These are phyloP conservation scores for Inga oerstediana DNA, from an alignment of 306 rosid species.

Conservation along the genomic window DNA sequence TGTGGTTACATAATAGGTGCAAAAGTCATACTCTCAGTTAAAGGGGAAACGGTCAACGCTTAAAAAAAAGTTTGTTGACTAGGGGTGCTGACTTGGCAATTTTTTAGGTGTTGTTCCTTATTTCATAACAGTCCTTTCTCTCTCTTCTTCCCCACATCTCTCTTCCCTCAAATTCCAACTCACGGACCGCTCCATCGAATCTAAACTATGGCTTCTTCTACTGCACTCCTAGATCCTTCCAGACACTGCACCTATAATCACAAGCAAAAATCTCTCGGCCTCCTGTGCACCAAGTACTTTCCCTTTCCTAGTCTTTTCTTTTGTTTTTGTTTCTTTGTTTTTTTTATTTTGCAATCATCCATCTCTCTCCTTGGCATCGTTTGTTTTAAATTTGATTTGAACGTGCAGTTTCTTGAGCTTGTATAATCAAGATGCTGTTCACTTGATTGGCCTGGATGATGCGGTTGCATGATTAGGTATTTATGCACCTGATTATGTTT, in stretches of 20 bases:
- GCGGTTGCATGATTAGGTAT: conserved; percentile 82
- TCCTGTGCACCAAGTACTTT: conserved; percentile 83
- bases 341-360: neutral
- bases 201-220: conserved; percentile 45
- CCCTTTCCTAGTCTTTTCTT: neutral
- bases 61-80: too few species aligned
- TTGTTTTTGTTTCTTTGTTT: too few species aligned
- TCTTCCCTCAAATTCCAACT: conserved; percentile 36
- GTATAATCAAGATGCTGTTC: conserved; percentile 68
- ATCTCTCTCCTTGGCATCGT: too few species aligned
- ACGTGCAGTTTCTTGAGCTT: conserved; percentile 63
- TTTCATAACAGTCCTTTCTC: conserved; percentile 41
- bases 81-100: too few species aligned
- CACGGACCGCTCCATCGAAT: neutral
- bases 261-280: conserved; percentile 80
- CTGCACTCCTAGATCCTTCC: conserved; percentile 43
- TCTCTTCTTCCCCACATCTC: neutral
- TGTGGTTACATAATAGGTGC: too few species aligned
- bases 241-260: conserved; percentile 52
- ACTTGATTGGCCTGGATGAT: conserved; percentile 83
- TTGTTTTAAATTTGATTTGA: neutral
- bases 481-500: neutral
- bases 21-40: too few species aligned
- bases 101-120: neutral
- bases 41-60: too few species aligned